Base-by-base conservation (phyloP, 176 grass and related monocot genomes). In the Cocos nucifera region DNA sequence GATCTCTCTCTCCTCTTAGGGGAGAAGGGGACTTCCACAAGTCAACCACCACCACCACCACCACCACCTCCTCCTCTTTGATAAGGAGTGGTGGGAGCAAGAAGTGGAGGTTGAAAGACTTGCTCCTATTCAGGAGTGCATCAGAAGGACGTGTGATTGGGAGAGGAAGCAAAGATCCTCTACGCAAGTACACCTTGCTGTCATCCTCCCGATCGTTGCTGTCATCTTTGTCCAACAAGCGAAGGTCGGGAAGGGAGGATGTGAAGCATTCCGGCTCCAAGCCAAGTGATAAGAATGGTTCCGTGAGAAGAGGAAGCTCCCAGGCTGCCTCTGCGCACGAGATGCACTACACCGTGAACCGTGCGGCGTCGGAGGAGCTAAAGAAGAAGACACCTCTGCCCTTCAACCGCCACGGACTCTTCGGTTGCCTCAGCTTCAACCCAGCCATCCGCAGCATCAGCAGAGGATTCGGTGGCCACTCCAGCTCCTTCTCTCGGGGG, bases 91-190 rank as follows among this genome's bases (percentile, higher is more conserved):
- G 91, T 52, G 80, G 91, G 10, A 93, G 88, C 79, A 82, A 82
- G 56, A 93, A 89, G 17, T 93, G 94, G 94, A 56, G 77, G 53
- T 76, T 93, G 56, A 92, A 79, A 66, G 94, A 98, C 58, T 30
- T 98, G 1, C 89, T 93, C 82, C 88, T 98, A 50, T 98, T 98
- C 75, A 62, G 94, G 6, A 98, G 88, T 53, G 84, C 94, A 53
- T 98, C 88, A 5, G 94, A 98, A 59, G 92, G 92, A 26, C 84
- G 92, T 53, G 87, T 75, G 39, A 73, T 59, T 21, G 77, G 79
- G 15, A 50, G 61, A 65, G 78, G 83, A 6, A 77, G 92, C 80
- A 92, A 87, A 65, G 93, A 97, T 74, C 70, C 78, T 17, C 75
- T 97, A 57, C 56, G 75, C 19, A 83, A 82, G 76, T 98, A 92